Percentiles rank a stretch among this genome's conserved stretches.
phyloP scores from a whole-genome alignment of 179 eudicot species.

The Beta macrorhiza region DNA sequence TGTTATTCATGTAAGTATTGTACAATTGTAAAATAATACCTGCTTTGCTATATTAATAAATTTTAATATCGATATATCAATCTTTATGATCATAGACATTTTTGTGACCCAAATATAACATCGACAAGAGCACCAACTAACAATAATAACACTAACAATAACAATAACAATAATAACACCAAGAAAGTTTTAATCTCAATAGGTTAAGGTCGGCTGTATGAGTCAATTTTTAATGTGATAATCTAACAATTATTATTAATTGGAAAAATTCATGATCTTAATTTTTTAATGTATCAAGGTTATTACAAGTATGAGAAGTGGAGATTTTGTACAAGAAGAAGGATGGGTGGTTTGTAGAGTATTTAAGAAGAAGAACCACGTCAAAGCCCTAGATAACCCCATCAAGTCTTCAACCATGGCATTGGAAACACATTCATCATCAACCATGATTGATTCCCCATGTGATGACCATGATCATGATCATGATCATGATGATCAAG shows the following conservation, averaged over 20 bases:
- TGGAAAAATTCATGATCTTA: background rate
- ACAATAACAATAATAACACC: too few relatives aligned
- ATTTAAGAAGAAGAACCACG: conserved; percentile 59
- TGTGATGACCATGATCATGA: conserved; percentile 14
- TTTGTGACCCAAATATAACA: too few relatives aligned
- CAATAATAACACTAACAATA: too few relatives aligned
- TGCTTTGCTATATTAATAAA: background rate
- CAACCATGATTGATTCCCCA: conserved; percentile 26
- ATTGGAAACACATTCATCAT: conserved; percentile 19
- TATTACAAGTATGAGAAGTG: conserved; percentile 24
- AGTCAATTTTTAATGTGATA: too few relatives aligned
- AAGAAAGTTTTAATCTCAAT: too few relatives aligned
- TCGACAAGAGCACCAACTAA: too few relatives aligned
- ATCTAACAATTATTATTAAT: too few relatives aligned
- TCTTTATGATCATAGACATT: too few relatives aligned
- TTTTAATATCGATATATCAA: too few relatives aligned
- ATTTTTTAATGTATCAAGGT: conserved; percentile 23
- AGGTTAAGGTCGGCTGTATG: too few relatives aligned
- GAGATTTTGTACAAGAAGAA: conserved; percentile 53
- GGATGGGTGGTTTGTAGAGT: conserved; percentile 76
- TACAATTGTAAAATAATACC: background rate
- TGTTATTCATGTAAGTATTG: too few relatives aligned
- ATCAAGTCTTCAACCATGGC: conserved; percentile 16
- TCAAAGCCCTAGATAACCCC: conserved; percentile 37
- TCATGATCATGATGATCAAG: conserved; percentile 29